A percentile compares a stretch with the other conserved stretches of the same genome.
Evolutionary conservation across 2,329 filamentous ascomycete genomes (phyloP).

Genomic region (Thielaviopsis euricoi): DNA sequence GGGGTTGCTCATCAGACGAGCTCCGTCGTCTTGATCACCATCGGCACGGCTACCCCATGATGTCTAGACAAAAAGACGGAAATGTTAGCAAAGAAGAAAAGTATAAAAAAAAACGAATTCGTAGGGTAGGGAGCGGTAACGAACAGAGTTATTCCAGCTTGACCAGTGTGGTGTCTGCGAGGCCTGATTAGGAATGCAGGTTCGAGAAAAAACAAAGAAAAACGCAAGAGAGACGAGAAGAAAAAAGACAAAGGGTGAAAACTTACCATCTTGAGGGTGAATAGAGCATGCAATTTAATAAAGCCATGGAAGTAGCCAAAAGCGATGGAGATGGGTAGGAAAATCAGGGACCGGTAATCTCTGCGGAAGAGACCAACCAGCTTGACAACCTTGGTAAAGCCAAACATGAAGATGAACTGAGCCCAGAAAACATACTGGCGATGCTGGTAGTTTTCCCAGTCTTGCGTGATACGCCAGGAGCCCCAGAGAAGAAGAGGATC

Average conservation of each 20-base stretch:
- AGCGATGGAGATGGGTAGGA: constrained; percentile 67
- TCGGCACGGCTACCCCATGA: constrained; percentile 91
- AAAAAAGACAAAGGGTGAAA: constrained; percentile 7
- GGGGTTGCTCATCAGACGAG: constrained; percentile 42
- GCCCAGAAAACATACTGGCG: constrained; percentile 41
- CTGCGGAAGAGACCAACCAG: constrained; percentile 71
- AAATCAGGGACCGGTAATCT: constrained; percentile 65
- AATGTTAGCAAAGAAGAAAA: constrained; percentile 4
- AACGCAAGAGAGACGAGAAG: not conserved
- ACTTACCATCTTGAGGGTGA: constrained; percentile 70
- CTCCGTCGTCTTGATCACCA: constrained; percentile 67
- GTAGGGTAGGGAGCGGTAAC: not conserved
- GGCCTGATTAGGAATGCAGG: not conserved
- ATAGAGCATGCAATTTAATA: constrained; percentile 78
- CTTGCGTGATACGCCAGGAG: constrained; percentile 50
- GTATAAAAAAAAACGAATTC: no score
- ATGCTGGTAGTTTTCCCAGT: constrained; percentile 34
- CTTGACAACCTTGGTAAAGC: constrained; percentile 80
- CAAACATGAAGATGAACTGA: constrained; percentile 59
- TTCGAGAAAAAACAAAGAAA: constrained; percentile 2
- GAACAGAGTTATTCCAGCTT: not conserved
- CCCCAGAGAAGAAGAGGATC: constrained; percentile 58
- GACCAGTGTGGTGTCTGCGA: not conserved
- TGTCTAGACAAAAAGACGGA: constrained; percentile 38
- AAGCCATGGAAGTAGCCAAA: constrained; percentile 89